Evolutionary conservation across 2,329 filamentous ascomycete genomes (phyloP).

Genomic region (Celoporthe dispersa): DNA sequence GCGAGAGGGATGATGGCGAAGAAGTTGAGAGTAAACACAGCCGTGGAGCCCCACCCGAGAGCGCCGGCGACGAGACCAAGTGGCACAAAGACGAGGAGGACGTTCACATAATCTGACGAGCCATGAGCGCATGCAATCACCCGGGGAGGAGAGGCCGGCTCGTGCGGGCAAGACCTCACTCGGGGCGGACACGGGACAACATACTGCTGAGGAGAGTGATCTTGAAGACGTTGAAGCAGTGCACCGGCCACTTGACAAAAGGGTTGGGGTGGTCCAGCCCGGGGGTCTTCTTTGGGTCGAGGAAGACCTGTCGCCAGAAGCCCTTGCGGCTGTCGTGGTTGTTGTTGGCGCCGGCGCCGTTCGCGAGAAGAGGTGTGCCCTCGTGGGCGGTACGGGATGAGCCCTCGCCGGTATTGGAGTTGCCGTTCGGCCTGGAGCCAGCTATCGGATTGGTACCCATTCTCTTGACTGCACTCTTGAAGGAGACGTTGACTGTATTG

Average conservation of each 20-base stretch:
- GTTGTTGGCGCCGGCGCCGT: slow-evolving; percentile 29
- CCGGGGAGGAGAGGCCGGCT: neutral
- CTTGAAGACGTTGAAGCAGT: slow-evolving; percentile 60
- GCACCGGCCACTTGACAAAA: slow-evolving; percentile 50
- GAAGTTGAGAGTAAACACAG: slow-evolving; percentile 78
- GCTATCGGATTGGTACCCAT: slow-evolving; percentile 24
- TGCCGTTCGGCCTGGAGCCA: neutral
- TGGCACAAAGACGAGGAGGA: slow-evolving; percentile 74
- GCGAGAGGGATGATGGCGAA: slow-evolving; percentile 79
- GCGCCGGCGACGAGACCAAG: slow-evolving; percentile 71
- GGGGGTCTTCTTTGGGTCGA: slow-evolving; percentile 55
- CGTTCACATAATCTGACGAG: slow-evolving; percentile 63
- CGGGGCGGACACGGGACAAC: slow-evolving; percentile 36
- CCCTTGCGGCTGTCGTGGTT: slow-evolving; percentile 31
- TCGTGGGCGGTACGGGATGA: slow-evolving; percentile 36
- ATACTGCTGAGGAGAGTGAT: slow-evolving; percentile 63
- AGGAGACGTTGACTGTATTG: slow-evolving; percentile 26
- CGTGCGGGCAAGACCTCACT: neutral
- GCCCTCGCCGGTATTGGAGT: slow-evolving; percentile 10
- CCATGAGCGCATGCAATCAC: slow-evolving; percentile 19
- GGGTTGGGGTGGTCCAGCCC: slow-evolving; percentile 54
- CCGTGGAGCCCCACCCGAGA: slow-evolving; percentile 65
- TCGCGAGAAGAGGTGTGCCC: slow-evolving; percentile 48
- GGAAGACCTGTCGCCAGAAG: slow-evolving; percentile 46
- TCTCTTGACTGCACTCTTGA: slow-evolving; percentile 17